phyloP scores from a whole-genome alignment of 108 stramenopile genomes.

The Pseudonitzschia delicatissima region DNA sequence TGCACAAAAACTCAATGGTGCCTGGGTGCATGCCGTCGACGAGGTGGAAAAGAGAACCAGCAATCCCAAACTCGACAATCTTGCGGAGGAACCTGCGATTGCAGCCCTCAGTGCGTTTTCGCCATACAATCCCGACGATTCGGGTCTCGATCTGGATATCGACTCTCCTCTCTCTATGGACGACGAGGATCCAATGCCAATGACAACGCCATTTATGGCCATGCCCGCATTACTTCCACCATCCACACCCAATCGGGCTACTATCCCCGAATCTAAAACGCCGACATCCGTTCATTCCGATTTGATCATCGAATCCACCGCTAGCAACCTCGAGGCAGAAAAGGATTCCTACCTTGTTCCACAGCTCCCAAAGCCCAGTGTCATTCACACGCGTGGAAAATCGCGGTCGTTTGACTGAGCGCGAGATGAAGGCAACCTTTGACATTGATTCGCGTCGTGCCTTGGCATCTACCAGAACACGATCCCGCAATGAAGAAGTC shows the following conservation, averaged over 20 bases:
- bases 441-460: conserved; percentile 58
- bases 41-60: conserved; percentile 25
- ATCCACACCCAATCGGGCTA: conserved; percentile 26
- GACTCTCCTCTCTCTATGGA: conserved; percentile 48
- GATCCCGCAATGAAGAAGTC: conserved; percentile 39
- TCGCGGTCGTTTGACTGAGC: conserved; percentile 61
- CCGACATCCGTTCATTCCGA: background rate
- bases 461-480: conserved; percentile 67
- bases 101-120: background rate
- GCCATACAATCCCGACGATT: background rate
- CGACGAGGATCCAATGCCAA: conserved; percentile 34
- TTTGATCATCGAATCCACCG: too few relatives aligned
- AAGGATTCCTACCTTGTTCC: background rate
- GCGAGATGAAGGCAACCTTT: conserved; percentile 16
- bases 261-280: conserved; percentile 10
- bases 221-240: conserved; percentile 49
- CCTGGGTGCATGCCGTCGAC: conserved; percentile 8
- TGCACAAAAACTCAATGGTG: background rate
- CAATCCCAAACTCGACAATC: too few relatives aligned
- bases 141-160: background rate
- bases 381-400: conserved; percentile 16
- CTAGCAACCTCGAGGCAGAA: conserved; percentile 6
- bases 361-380: conserved; percentile 21
- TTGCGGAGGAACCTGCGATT: too few relatives aligned
- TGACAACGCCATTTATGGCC: conserved; percentile 10